These are phyloP conservation scores for Globisporangium nodosum DNA, from an alignment of 352 stramenopile species.

Conservation along the genomic window DNA sequence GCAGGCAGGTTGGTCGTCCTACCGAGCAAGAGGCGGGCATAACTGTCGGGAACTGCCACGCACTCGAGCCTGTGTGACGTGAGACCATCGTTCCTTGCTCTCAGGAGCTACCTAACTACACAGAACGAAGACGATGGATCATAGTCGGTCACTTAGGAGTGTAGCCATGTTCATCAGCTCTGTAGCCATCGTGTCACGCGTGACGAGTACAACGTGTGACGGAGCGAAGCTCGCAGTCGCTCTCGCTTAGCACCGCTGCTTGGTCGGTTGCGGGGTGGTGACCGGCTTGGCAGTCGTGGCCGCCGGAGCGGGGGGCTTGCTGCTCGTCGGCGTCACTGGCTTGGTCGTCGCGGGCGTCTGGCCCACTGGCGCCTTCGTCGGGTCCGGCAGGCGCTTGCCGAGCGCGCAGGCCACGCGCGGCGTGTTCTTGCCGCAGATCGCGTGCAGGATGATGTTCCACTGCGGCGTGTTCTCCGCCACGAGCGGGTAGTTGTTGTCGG, in stretches of 20 bases:
- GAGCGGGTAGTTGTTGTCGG: slow-evolving; percentile 18
- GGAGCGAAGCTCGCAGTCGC: neutral
- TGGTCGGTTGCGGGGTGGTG: neutral
- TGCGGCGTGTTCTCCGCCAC: slow-evolving; percentile 20
- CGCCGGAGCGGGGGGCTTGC: neutral
- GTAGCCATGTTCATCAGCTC: neutral
- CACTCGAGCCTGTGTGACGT: neutral
- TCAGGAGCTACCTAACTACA: no score
- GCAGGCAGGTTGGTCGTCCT: slow-evolving; percentile 19
- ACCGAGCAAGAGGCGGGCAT: slow-evolving; percentile 15
- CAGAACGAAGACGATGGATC: neutral
- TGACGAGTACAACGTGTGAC: neutral
- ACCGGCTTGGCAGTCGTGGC: neutral
- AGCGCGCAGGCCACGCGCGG: slow-evolving; percentile 29
- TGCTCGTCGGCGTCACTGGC: neutral
- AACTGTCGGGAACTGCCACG: neutral
- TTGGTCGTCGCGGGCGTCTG: neutral
- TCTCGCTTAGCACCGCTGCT: neutral
- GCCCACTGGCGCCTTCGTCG: neutral
- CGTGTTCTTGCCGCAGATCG: slow-evolving; percentile 23
- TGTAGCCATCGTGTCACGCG: neutral
- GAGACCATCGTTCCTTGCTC: no score
- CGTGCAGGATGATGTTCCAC: slow-evolving; percentile 37
- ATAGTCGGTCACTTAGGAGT: neutral
- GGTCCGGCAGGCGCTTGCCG: neutral